A percentile compares a stretch with the other conserved stretches of the same genome.
phyloP scores from a whole-genome alignment of 225 moss, liverwort and hornwort species.

The Polytrichum formosum region DNA sequence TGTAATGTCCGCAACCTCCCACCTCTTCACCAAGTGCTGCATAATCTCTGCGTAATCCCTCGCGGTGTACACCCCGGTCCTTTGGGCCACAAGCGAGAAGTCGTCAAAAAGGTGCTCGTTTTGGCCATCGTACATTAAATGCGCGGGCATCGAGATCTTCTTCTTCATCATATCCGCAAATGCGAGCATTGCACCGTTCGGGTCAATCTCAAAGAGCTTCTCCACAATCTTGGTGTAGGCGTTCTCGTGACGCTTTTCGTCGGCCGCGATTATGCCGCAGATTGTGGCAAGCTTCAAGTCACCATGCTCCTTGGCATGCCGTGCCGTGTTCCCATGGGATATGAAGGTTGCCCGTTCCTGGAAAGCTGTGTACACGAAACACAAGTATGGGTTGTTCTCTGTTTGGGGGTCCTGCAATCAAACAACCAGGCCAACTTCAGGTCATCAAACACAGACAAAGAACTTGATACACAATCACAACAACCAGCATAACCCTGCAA shows the following conservation, averaged over 20 bases:
- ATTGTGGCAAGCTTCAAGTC: constrained; percentile 60
- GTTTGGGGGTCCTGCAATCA: constrained; percentile 64
- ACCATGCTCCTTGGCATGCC: constrained; percentile 75
- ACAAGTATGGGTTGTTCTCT: constrained; percentile 71
- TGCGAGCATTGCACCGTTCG: constrained; percentile 68
- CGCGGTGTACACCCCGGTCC: constrained; percentile 77
- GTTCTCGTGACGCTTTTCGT: constrained; percentile 70
- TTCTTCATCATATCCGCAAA: constrained; percentile 80
- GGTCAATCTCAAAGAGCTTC: constrained; percentile 70
- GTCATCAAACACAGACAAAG: background rate
- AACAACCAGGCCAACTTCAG: background rate
- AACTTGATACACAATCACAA: background rate
- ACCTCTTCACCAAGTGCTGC: constrained; percentile 76
- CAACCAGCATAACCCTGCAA: too few species aligned
- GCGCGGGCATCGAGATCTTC: constrained; percentile 88
- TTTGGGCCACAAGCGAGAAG: constrained; percentile 79
- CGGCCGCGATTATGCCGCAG: constrained; percentile 68
- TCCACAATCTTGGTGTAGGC: constrained; percentile 75
- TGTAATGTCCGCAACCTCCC: constrained; percentile 60
- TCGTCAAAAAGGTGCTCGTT: constrained; percentile 61
- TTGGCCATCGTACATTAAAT: constrained; percentile 76
- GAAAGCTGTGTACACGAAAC: constrained; percentile 71
- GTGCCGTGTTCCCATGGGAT: constrained; percentile 85
- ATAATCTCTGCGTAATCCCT: constrained; percentile 82
- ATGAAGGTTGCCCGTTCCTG: constrained; percentile 84